Conservation (phyloP, 768 basidiomycete genomes). For the Pulveroboletus sp. region DNA sequence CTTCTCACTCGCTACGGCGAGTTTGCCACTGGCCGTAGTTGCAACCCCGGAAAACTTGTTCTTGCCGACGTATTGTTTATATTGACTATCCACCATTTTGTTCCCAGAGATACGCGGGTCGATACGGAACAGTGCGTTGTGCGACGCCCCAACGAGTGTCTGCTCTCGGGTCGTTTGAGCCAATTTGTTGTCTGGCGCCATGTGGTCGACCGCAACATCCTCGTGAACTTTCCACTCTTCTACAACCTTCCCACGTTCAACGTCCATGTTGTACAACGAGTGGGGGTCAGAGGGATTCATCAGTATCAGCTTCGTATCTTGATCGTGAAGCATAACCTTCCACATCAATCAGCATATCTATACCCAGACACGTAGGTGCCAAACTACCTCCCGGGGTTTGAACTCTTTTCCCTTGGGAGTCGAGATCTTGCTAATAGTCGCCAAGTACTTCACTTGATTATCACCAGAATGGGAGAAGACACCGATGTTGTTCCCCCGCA, state of each 20-base stretch:
- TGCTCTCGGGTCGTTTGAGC: constrained; percentile 90
- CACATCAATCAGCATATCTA: constrained; percentile 5
- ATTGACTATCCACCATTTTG: constrained; percentile 92
- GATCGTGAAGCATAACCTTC: constrained; percentile 94
- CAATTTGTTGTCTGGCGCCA: constrained; percentile 91
- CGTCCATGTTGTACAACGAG: constrained; percentile 85
- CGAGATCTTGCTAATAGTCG: constrained; percentile 78
- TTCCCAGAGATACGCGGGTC: constrained; percentile 90
- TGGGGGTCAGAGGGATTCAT: constrained; percentile 80
- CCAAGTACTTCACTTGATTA: constrained; percentile 75
- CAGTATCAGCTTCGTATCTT: constrained; percentile 93
- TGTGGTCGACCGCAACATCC: constrained; percentile 76
- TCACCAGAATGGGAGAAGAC: constrained; percentile 76
- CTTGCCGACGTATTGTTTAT: constrained; percentile 94
- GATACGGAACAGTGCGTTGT: constrained; percentile 95
- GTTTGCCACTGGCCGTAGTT: constrained; percentile 79
- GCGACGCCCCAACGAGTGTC: constrained; percentile 88
- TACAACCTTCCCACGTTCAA: constrained; percentile 92
- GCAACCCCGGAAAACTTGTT: constrained; percentile 91
- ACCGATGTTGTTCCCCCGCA: constrained; percentile 87
- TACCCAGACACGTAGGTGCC: not conserved
- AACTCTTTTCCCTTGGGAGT: constrained; percentile 81
- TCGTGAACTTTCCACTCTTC: constrained; percentile 99
- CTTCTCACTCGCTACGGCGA: constrained; percentile 94
- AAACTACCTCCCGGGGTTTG: constrained; percentile 73